A percentile compares a stretch with the other conserved stretches of the same genome.
Evolutionary conservation across 805 yeast species (phyloP).

Genomic region (Saccharomyces eubayanus): DNA sequence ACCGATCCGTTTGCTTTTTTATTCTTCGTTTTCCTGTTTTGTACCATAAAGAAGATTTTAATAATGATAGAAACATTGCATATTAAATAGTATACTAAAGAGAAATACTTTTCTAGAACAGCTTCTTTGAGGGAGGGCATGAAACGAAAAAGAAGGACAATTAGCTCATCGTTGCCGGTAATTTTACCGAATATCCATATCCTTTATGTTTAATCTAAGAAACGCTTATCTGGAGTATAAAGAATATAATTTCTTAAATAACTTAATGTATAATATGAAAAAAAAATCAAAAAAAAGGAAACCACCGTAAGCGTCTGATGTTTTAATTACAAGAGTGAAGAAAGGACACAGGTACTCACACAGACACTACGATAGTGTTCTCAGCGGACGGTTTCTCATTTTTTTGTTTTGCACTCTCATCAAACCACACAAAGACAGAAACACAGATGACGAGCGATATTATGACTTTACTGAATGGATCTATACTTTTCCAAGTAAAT

Average conservation of each 20-base stretch:
- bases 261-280: neutral
- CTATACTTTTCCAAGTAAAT: neutral
- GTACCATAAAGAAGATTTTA: neutral
- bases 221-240: neutral
- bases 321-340: neutral
- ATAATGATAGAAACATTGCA: neutral
- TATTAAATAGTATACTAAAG: neutral
- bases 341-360: neutral
- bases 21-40: neutral
- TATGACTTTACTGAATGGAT: neutral
- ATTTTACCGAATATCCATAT: neutral
- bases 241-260: neutral
- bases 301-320: neutral
- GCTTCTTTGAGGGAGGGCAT: neutral
- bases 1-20: neutral
- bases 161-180: neutral
- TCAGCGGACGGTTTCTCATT: neutral
- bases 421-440: neutral
- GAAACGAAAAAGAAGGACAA: neutral
- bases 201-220: neutral
- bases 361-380: neutral
- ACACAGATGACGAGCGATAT: neutral
- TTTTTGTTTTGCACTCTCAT: neutral
- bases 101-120: neutral
- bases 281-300: neutral